A percentile compares a stretch with the other conserved stretches of the same genome.
These are phyloP conservation scores for Fraxinus nigra DNA, from an alignment of 305 asterid species.

Conservation along the genomic window DNA sequence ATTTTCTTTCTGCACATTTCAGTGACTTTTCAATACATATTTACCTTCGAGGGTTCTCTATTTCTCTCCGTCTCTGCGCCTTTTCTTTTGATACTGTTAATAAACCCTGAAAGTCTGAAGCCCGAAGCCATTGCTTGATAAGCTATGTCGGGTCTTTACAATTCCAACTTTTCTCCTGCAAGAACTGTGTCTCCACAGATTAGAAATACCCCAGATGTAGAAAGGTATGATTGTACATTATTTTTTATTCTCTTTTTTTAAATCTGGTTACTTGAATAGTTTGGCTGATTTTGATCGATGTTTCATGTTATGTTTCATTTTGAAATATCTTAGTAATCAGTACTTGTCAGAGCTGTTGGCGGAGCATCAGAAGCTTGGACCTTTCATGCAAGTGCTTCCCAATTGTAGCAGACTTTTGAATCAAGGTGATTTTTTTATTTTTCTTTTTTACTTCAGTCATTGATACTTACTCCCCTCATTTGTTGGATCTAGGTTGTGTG, in stretches of 20 bases:
- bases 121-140: conserved; percentile 9
- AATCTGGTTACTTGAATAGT: neutral
- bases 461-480: neutral
- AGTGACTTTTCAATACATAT: neutral
- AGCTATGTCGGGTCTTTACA: conserved; percentile 80
- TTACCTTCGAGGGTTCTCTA: conserved; percentile 15
- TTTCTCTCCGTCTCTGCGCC: conserved; percentile 1
- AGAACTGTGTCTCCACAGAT: conserved; percentile 88
- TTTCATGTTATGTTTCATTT: neutral
- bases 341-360: conserved; percentile 81
- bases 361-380: conserved; percentile 89
- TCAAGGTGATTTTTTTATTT: conserved; percentile 50
- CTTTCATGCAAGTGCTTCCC: conserved; percentile 86
- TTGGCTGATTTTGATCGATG: neutral
- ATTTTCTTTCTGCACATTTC: conserved; percentile 7
- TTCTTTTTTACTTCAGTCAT: neutral
- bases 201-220: conserved; percentile 64
- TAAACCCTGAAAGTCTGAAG: neutral
- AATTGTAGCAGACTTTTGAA: conserved; percentile 72
- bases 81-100: conserved; percentile 10
- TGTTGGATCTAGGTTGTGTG: conserved; percentile 42
- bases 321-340: conserved; percentile 49
- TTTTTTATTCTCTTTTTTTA: neutral
- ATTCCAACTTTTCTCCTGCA: conserved; percentile 83
- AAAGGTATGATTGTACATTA: conserved; percentile 37